Percentiles rank a stretch among this genome's conserved stretches.
Evolutionary conservation across 257 asterid genomes (phyloP).

Genomic region (Henckelia pumila): DNA sequence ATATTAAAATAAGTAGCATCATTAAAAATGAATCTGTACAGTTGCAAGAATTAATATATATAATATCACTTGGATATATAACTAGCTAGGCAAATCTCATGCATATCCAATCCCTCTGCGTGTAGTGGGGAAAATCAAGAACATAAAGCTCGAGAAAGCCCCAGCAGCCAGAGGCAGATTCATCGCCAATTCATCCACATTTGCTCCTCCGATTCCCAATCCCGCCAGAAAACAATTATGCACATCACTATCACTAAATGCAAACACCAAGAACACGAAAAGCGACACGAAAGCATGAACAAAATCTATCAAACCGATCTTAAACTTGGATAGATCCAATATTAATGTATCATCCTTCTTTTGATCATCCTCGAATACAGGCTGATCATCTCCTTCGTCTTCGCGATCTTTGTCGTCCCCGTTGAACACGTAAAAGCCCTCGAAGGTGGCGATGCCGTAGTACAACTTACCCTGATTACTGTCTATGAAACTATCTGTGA

Average conservation of each 20-base stretch:
- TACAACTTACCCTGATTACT: conserved; percentile 29
- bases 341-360: background rate
- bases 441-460: conserved; percentile 52
- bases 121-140: conserved; percentile 52
- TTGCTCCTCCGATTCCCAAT: conserved; percentile 42
- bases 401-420: background rate
- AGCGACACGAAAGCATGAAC: conserved; percentile 51
- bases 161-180: conserved; percentile 61
- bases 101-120: conserved; percentile 66
- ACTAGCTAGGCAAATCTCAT: conserved; percentile 33
- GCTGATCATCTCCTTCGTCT: background rate
- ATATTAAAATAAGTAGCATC: too few species aligned
- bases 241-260: conserved; percentile 41
- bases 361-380: background rate
- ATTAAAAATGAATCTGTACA: too few species aligned
- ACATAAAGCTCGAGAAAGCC: conserved; percentile 50
- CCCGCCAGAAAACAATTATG: conserved; percentile 49
- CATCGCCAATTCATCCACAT: conserved; percentile 44
- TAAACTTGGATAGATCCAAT: conserved; percentile 37
- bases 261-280: conserved; percentile 50
- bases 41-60: too few species aligned
- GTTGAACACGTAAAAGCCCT: conserved; percentile 50
- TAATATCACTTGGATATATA: conserved; percentile 7
- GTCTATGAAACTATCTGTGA: conserved; percentile 53
- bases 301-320: conserved; percentile 38